Evolutionary conservation across 2,329 filamentous ascomycete genomes (phyloP).

Genomic region (Proliferodiscus dingleyae): DNA sequence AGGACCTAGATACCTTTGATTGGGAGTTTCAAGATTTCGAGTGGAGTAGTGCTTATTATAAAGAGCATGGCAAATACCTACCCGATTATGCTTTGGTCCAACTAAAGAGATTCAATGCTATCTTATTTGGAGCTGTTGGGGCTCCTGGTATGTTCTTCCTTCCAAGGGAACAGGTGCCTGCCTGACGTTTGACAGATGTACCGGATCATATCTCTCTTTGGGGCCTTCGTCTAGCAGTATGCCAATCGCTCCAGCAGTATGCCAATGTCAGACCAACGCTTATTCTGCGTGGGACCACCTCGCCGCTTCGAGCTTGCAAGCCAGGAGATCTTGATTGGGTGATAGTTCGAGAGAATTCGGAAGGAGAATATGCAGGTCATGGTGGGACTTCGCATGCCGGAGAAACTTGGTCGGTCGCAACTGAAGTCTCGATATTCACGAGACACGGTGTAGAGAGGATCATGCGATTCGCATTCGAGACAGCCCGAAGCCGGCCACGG

Average conservation of each 20-base stretch:
- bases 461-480: conserved; percentile 58
- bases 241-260: conserved; percentile 60
- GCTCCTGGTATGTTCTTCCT: conserved; percentile 41
- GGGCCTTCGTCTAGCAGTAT: conserved; percentile 58
- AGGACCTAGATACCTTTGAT: conserved; percentile 51
- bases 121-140: conserved; percentile 57
- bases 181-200: conserved; percentile 39
- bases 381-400: conserved; percentile 55
- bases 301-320: conserved; percentile 43
- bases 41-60: conserved; percentile 56
- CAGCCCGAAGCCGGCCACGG: conserved; percentile 45
- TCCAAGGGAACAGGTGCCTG: background rate
- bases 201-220: conserved; percentile 64
- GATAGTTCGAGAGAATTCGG: conserved; percentile 61
- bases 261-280: conserved; percentile 60
- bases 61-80: conserved; percentile 53
- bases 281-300: conserved; percentile 52
- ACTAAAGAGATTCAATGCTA: conserved; percentile 52
- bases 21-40: conserved; percentile 56
- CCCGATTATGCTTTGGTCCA: conserved; percentile 51
- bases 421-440: conserved; percentile 60
- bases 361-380: conserved; percentile 46
- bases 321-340: conserved; percentile 57
- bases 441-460: conserved; percentile 54
- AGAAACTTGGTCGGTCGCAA: conserved; percentile 53